These are phyloP conservation scores for Heterobasidion parviporum DNA, from an alignment of 1,284 basidiomycete species.

Conservation along the genomic window DNA sequence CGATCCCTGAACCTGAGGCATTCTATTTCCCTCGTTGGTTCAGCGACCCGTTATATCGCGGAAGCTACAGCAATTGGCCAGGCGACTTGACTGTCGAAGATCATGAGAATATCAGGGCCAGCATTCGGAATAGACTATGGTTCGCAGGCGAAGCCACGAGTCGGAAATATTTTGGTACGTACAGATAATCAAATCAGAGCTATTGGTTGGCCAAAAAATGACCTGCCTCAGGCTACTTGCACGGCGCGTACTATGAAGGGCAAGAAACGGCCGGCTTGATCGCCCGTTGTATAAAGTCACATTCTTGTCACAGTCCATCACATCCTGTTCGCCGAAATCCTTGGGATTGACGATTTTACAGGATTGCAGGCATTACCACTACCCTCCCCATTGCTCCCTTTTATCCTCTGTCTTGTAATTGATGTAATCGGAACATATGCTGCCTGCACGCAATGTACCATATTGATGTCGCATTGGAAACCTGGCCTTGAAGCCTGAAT, in stretches of 20 bases:
- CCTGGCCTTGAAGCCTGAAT: no score
- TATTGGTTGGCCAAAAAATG: neutral
- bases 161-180: conserved; percentile 21
- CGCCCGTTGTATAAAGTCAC: neutral
- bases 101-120: conserved; percentile 48
- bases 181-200: neutral
- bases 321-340: neutral
- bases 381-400: no score
- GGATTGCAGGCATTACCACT: no score
- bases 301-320: neutral
- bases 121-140: conserved; percentile 10
- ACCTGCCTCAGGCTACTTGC: conserved; percentile 21
- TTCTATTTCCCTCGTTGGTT: conserved; percentile 46
- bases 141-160: conserved; percentile 1
- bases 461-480: no score
- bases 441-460: no score
- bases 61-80: conserved; percentile 57
- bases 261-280: conserved; percentile 7
- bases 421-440: no score
- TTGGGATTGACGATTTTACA: no score
- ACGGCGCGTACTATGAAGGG: conserved; percentile 30
- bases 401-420: no score
- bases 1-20: conserved; percentile 29
- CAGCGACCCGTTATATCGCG: conserved; percentile 40
- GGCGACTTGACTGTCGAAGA: conserved; percentile 45